Conservation (phyloP, 495 filamentous ascomycete species). For the Podospora pseudocomata region DNA sequence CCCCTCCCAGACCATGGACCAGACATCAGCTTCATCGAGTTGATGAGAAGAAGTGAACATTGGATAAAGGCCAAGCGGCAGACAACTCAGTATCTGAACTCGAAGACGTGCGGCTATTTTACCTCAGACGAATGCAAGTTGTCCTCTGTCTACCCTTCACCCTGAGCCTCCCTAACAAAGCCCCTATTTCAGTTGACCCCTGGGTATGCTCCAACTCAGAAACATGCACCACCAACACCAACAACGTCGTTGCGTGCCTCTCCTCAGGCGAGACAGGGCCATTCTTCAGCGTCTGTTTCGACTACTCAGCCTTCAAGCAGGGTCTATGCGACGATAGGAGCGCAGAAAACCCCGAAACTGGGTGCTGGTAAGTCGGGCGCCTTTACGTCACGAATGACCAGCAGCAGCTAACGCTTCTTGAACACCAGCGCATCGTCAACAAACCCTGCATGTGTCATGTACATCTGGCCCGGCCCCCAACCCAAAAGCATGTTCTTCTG, state of each 20-base stretch:
- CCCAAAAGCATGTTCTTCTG: slow-evolving; percentile 36
- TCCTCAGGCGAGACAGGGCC: slow-evolving; percentile 17
- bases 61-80: slow-evolving; percentile 11
- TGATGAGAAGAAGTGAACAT: slow-evolving; percentile 14
- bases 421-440: slow-evolving; percentile 5
- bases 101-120: slow-evolving; percentile 38
- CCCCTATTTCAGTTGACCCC: slow-evolving; percentile 15
- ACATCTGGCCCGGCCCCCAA: slow-evolving; percentile 31
- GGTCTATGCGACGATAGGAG: slow-evolving; percentile 21
- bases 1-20: slow-evolving; percentile 5
- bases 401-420: background rate
- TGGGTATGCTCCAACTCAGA: slow-evolving; percentile 24
- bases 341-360: slow-evolving; percentile 19
- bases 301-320: slow-evolving; percentile 29
- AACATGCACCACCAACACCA: slow-evolving; percentile 32
- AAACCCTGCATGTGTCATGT: slow-evolving; percentile 34
- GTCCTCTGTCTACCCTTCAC: background rate
- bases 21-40: slow-evolving; percentile 4
- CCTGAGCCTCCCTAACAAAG: slow-evolving; percentile 3
- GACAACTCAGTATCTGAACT: slow-evolving; percentile 30
- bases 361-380: slow-evolving; percentile 38
- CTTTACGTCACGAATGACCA: background rate
- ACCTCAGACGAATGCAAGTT: slow-evolving; percentile 32
- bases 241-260: slow-evolving; percentile 35
- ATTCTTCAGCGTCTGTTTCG: slow-evolving; percentile 37